A percentile compares a stretch with the other conserved stretches of the same genome.
phyloP scores from a whole-genome alignment of 2,329 filamentous ascomycete species.

The Aspergillus costaricaensis region DNA sequence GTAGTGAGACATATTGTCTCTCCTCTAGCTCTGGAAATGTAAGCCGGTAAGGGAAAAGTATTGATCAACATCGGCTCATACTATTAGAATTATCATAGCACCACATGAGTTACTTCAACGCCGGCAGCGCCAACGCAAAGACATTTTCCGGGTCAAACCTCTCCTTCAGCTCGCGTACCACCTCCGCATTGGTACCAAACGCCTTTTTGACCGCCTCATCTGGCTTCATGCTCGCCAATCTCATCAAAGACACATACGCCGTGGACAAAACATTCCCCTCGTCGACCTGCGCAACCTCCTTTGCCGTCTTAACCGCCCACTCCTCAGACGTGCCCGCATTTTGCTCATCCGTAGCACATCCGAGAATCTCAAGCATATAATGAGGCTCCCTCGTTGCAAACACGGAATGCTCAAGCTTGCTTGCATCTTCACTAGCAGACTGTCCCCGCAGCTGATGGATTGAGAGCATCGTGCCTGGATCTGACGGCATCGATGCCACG shows the following conservation, averaged over 20 bases:
- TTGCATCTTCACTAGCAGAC: slow-evolving; percentile 8
- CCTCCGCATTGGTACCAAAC: slow-evolving; percentile 25
- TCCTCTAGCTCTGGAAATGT: not conserved
- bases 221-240: not conserved
- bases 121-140: slow-evolving; percentile 10
- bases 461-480: slow-evolving; percentile 16
- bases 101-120: not conserved
- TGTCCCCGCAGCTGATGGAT: slow-evolving; percentile 23
- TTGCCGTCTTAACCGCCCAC: slow-evolving; percentile 15
- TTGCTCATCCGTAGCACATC: not conserved
- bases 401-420: slow-evolving; percentile 1
- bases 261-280: slow-evolving; percentile 16
- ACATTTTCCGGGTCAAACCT: slow-evolving; percentile 20
- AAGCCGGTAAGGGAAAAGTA: too few relatives aligned
- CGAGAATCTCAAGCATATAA: slow-evolving; percentile 23
- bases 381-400: slow-evolving; percentile 24
- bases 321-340: not conserved
- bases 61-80: too few relatives aligned
- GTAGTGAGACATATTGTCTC: not conserved
- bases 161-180: slow-evolving; percentile 17
- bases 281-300: slow-evolving; percentile 10
- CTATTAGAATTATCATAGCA: not conserved
- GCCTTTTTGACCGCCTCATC: slow-evolving; percentile 3
- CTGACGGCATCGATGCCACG: slow-evolving; percentile 2
- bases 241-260: slow-evolving; percentile 21